Percentiles rank a stretch among this genome's conserved stretches.
Evolutionary conservation across 768 basidiomycete genomes (phyloP).

Genomic region (Boletus pseudopeckii): DNA sequence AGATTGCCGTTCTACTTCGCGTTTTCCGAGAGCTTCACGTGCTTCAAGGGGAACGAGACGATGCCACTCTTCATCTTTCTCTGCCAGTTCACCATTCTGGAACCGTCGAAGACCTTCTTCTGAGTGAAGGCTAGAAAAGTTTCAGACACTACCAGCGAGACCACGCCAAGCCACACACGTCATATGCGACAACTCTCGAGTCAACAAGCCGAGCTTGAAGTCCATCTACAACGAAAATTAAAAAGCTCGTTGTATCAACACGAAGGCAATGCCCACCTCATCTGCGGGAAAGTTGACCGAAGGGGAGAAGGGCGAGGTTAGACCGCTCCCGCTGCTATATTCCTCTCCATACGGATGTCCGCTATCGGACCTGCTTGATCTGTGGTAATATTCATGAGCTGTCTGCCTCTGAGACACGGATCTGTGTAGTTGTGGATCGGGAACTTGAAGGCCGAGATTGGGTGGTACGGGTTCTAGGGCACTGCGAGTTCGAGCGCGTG

Average conservation of each 20-base stretch:
- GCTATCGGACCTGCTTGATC: constrained; percentile 40
- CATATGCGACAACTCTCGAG: constrained; percentile 35
- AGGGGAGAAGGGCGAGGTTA: constrained; percentile 35
- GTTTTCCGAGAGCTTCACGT: constrained; percentile 62
- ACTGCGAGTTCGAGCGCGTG: constrained; percentile 39
- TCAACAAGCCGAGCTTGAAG: constrained; percentile 26
- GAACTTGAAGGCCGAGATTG: constrained; percentile 37
- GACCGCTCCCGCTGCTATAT: constrained; percentile 16
- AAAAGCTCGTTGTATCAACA: constrained; percentile 15
- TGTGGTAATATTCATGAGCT: constrained; percentile 32
- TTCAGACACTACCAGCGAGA: constrained; percentile 9
- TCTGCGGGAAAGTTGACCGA: constrained; percentile 34
- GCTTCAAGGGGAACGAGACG: constrained; percentile 72
- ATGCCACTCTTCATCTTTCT: constrained; percentile 82
- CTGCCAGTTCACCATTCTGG: constrained; percentile 60
- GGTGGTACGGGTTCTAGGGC: constrained; percentile 28
- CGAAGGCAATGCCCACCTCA: constrained; percentile 35
- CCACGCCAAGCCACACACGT: constrained; percentile 34
- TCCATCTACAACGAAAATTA: constrained; percentile 24
- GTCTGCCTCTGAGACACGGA: constrained; percentile 39
- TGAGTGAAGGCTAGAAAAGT: constrained; percentile 47
- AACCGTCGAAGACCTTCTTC: constrained; percentile 65
- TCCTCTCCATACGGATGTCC: constrained; percentile 17
- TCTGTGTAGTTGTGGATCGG: constrained; percentile 52
- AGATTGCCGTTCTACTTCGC: constrained; percentile 82